Evolutionary conservation across 495 filamentous ascomycete species (phyloP).

Genomic region (Hypoxylon fragiforme): DNA sequence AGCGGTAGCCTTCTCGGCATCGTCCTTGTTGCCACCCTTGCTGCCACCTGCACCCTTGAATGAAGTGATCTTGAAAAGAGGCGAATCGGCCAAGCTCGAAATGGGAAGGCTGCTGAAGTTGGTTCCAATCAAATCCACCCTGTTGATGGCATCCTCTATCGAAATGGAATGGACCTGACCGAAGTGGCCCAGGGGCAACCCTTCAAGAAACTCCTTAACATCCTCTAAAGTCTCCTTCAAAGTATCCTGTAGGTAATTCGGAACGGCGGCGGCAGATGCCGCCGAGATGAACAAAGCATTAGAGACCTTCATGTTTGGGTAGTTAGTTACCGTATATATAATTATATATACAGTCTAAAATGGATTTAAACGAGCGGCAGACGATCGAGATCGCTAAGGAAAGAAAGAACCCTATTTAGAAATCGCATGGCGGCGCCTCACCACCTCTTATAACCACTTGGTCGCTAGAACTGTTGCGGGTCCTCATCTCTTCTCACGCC

Average conservation of each 20-base stretch:
- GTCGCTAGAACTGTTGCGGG: slow-evolving; percentile 17
- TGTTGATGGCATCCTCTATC: slow-evolving; percentile 20
- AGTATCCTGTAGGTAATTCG: slow-evolving; percentile 7
- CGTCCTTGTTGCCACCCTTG: neutral
- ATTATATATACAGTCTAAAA: slow-evolving; percentile 20
- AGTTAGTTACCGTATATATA: slow-evolving; percentile 21
- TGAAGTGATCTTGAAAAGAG: neutral
- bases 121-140: slow-evolving; percentile 30
- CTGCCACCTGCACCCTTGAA: no score
- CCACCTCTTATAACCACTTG: slow-evolving; percentile 19
- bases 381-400: slow-evolving; percentile 33
- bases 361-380: slow-evolving; percentile 28
- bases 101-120: slow-evolving; percentile 36
- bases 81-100: slow-evolving; percentile 5
- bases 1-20: neutral
- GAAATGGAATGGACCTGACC: slow-evolving; percentile 31
- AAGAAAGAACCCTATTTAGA: neutral
- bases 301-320: slow-evolving; percentile 35
- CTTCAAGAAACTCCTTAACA: slow-evolving; percentile 2
- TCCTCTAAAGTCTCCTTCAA: neutral
- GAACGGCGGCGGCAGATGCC: slow-evolving; percentile 33
- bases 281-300: slow-evolving; percentile 34
- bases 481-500: slow-evolving; percentile 8
- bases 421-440: slow-evolving; percentile 14
- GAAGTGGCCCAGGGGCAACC: slow-evolving; percentile 29